These are phyloP conservation scores for Ceratobasidium sp. DNA, from an alignment of 1,284 basidiomycete genomes.

Conservation along the genomic window DNA sequence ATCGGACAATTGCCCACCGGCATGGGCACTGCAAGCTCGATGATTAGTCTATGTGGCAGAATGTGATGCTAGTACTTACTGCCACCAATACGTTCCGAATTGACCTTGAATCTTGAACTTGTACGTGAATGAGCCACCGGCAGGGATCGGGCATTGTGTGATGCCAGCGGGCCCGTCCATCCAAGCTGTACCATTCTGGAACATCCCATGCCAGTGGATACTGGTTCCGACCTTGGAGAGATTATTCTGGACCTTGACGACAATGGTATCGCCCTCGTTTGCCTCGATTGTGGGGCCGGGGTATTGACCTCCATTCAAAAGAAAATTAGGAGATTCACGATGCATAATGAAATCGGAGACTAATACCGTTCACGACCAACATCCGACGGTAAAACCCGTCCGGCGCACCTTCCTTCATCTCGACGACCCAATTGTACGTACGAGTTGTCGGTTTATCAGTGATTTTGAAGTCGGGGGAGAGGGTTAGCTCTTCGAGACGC, in stretches of 20 bases:
- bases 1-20: constrained; percentile 32
- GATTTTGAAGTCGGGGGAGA: constrained; percentile 44
- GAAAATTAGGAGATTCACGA: not conserved
- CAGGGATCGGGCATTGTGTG: constrained; percentile 67
- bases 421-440: constrained; percentile 58
- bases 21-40: constrained; percentile 32
- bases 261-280: constrained; percentile 62
- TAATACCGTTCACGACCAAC: constrained; percentile 63
- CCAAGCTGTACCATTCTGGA: constrained; percentile 60
- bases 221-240: constrained; percentile 57
- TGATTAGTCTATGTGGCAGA: not conserved
- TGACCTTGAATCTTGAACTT: constrained; percentile 58
- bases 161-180: constrained; percentile 64
- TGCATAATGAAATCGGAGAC: not conserved
- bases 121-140: constrained; percentile 64
- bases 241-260: constrained; percentile 62
- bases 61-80: constrained; percentile 53
- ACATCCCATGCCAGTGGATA: constrained; percentile 64
- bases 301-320: constrained; percentile 55
- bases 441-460: constrained; percentile 58
- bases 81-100: constrained; percentile 58
- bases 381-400: constrained; percentile 60
- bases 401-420: constrained; percentile 56
- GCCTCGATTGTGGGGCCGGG: constrained; percentile 67
- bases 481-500: constrained; percentile 34